Evolutionary conservation across 495 filamentous ascomycete species (phyloP).

Genomic region (Penicillium canariense): DNA sequence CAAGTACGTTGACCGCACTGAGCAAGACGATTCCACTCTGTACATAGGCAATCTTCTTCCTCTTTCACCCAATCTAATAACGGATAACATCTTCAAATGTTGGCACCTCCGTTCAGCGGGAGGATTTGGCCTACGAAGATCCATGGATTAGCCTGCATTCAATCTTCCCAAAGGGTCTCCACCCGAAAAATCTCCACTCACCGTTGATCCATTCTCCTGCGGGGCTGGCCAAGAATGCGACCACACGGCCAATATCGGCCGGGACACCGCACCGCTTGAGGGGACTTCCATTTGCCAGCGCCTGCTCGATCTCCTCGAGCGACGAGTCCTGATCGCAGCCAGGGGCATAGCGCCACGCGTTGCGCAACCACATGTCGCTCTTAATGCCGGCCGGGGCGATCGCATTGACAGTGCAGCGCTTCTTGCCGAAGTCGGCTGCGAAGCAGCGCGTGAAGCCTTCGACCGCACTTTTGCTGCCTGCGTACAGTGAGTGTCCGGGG

Average conservation of each 20-base stretch:
- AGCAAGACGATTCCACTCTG: not conserved
- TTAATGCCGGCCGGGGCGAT: slow-evolving; percentile 77
- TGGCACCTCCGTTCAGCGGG: slow-evolving; percentile 36
- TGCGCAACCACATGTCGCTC: slow-evolving; percentile 72
- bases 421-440: slow-evolving; percentile 68
- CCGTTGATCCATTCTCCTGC: slow-evolving; percentile 64
- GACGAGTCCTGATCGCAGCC: slow-evolving; percentile 40
- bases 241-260: slow-evolving; percentile 57
- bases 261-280: slow-evolving; percentile 54
- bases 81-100: slow-evolving; percentile 20
- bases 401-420: slow-evolving; percentile 73
- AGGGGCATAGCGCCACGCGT: slow-evolving; percentile 64
- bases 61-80: not conserved
- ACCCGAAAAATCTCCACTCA: slow-evolving; percentile 27
- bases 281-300: slow-evolving; percentile 42
- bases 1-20: not conserved
- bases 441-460: slow-evolving; percentile 77
- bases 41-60: not conserved
- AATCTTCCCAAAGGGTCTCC: not conserved
- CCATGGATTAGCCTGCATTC: not conserved
- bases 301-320: slow-evolving; percentile 42
- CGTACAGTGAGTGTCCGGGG: slow-evolving; percentile 71
- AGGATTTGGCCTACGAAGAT: slow-evolving; percentile 28
- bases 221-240: slow-evolving; percentile 52
- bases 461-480: slow-evolving; percentile 72